phyloP scores from a whole-genome alignment of 164 flowering plant genomes.

The Magnolia sinica region DNA sequence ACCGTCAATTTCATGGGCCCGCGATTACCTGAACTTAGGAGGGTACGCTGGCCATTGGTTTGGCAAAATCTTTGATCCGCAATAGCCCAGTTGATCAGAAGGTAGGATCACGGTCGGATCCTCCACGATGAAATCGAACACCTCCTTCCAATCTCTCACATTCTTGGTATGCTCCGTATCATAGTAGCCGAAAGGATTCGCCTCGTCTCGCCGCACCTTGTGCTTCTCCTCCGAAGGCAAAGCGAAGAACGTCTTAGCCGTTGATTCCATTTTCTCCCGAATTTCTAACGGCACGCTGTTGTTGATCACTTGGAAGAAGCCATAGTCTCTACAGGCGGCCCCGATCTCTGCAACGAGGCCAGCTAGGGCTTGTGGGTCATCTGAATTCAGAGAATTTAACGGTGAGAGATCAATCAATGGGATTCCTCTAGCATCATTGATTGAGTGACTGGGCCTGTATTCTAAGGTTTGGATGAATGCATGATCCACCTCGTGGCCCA shows the following conservation, averaged over 20 bases:
- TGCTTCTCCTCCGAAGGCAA: slow-evolving; percentile 48
- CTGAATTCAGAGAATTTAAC: background rate
- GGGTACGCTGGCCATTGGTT: slow-evolving; percentile 45
- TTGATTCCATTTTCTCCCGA: slow-evolving; percentile 20
- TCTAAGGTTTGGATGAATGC: slow-evolving; percentile 47
- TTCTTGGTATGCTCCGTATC: slow-evolving; percentile 69
- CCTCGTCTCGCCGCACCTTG: slow-evolving; percentile 47
- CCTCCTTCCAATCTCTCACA: slow-evolving; percentile 80
- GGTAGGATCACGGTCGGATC: slow-evolving; percentile 38
- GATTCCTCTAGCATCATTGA: slow-evolving; percentile 28
- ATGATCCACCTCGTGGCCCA: slow-evolving; percentile 33
- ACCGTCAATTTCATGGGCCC: too few relatives aligned
- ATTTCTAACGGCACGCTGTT: slow-evolving; percentile 49
- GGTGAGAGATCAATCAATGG: slow-evolving; percentile 53
- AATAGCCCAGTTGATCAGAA: slow-evolving; percentile 25
- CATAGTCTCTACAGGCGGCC: slow-evolving; percentile 53
- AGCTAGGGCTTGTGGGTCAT: background rate
- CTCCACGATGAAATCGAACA: slow-evolving; percentile 44
- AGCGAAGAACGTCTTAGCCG: slow-evolving; percentile 39
- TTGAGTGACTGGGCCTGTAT: slow-evolving; percentile 38
- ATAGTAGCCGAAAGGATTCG: slow-evolving; percentile 47
- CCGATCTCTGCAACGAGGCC: slow-evolving; percentile 33
- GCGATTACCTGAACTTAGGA: slow-evolving; percentile 16
- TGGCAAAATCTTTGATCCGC: slow-evolving; percentile 17
- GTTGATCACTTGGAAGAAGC: slow-evolving; percentile 71